Evolutionary conservation across 768 basidiomycete species (phyloP), one percentile per base, ranked within the genome.

Genomic region (Tricholoma terreum): DNA sequence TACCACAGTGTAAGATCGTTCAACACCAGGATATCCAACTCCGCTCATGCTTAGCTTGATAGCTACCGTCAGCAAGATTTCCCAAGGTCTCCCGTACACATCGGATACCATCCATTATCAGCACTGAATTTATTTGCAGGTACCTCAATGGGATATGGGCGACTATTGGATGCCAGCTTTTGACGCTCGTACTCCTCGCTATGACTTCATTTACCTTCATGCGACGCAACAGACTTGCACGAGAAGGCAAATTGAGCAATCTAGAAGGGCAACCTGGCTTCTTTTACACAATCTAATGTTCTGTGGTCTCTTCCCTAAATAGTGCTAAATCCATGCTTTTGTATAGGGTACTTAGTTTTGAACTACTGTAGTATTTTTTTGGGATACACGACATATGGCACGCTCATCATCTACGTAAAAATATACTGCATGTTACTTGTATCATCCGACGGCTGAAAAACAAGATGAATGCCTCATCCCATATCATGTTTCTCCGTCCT

Each of bases 261-360:
- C 57, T 73, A 57, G 73, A 79, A 64, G 72, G 69, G 24, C 71
- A 69, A 43, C 67, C 70, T 14, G 75, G 74, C n/a, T 77, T 77
- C 60, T 68, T 70, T 49, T 77, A 76, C 56, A 77, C 75, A 19
- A 62, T 75, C 55, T 78, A 63, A 75, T 7, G 50, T 6, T 45
- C 22, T 12, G 21, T 15, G 14, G 7, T 27, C 12, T 40, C 11
- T 36, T 15, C 5, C 3, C 17, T 40, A 40, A 40, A 36, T 15
- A 27, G 24, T 27, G 24, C 24, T 27, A 27, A 2, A 27, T 27
- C n/a, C n/a, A n/a, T n/a, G n/a, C n/a, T n/a, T n/a, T 3, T 27
- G 24, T 27, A 27, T 6, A 27, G 24, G 3, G 3, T 27, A 27
- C 24, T 27, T 27, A 27, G 24, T 27, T 6, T 27, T 27, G 2